Evolutionary conservation across 2,329 filamentous ascomycete genomes (phyloP), one percentile per base, ranked within the genome.

Genomic region (Fusarium floridanum): DNA sequence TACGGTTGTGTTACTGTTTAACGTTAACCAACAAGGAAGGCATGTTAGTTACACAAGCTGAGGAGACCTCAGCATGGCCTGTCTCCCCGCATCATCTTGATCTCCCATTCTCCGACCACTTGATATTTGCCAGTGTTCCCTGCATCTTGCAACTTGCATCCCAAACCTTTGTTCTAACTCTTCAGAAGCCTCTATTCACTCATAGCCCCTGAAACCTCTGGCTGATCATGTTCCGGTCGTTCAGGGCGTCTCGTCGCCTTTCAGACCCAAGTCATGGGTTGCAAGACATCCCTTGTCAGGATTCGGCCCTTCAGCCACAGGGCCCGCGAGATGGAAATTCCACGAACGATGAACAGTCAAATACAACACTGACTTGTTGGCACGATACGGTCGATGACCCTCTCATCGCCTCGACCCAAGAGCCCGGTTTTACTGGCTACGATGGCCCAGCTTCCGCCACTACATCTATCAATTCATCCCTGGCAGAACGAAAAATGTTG

Each of bases 401-500:
- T 11, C 45, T 50, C 9, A 6, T 27, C 24, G 8, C 5, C 1
- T 17, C 45, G 6, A 45, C 41, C 20, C 6, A 45, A 2, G 41
- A 16, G 4, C 41, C 5, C 12, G 8, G 41, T 27, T 6, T 10
- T 8, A 3, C 43, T 10, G 45, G 2, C 14, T 27, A 27, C 17
- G 22, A 50, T 50, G 22, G 16, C 22, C 1, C 8, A 27, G 2
- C 8, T 27, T 50, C 16, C 16, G 5, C 24, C 9, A 7, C 16
- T 27, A 2, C 5, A 16, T 29, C 16, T 5, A 2, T n/a, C 45
- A 27, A 50, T 16, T 11, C 22, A 50, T 2, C 3, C 9, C 24
- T 24, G 1, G 1, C 16, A 16, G 16, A n/a, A 1, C 16, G n/a
- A 29, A 9, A 0, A 4, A 6, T 24, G 12, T 11, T 50, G 9